These are phyloP conservation scores for Aspergillus panamensis DNA, from an alignment of 495 filamentous ascomycete genomes.

Conservation along the genomic window DNA sequence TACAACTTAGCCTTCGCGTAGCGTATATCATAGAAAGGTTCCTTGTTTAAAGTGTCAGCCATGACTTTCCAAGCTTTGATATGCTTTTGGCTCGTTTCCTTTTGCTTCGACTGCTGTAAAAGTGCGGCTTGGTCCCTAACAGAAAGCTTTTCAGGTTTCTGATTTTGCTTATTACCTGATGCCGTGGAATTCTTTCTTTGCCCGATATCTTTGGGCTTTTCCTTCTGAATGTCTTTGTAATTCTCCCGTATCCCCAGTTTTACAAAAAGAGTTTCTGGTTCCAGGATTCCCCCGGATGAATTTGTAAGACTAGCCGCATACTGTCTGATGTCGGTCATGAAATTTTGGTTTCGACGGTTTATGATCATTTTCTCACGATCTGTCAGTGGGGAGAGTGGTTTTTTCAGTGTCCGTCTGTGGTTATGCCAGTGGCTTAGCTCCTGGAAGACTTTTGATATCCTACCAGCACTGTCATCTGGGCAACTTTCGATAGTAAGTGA, in stretches of 20 bases:
- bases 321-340: slow-evolving; percentile 51
- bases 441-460: slow-evolving; percentile 41
- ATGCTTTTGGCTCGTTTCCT: slow-evolving; percentile 2
- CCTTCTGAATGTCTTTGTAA: not conserved
- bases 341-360: slow-evolving; percentile 23
- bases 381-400: slow-evolving; percentile 16
- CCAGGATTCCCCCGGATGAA: slow-evolving; percentile 56
- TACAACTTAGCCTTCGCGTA: slow-evolving; percentile 47
- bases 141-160: not conserved
- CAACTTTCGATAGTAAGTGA: slow-evolving; percentile 36
- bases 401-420: slow-evolving; percentile 43
- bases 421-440: slow-evolving; percentile 68
- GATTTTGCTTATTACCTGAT: not conserved
- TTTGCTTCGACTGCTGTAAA: slow-evolving; percentile 1
- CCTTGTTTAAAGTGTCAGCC: slow-evolving; percentile 24
- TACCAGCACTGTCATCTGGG: not conserved
- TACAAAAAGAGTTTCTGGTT: slow-evolving; percentile 52
- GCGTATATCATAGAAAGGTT: slow-evolving; percentile 29
- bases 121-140: slow-evolving; percentile 9
- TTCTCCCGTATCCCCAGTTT: slow-evolving; percentile 4
- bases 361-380: slow-evolving; percentile 5
- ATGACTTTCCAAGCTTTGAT: slow-evolving; percentile 7
- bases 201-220: not conserved
- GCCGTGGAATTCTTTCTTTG: not conserved
- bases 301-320: slow-evolving; percentile 73